Evolutionary conservation across 139 green algal species (phyloP), one percentile per base, ranked within the genome.

Genomic region (Volvox reticuliferus): DNA sequence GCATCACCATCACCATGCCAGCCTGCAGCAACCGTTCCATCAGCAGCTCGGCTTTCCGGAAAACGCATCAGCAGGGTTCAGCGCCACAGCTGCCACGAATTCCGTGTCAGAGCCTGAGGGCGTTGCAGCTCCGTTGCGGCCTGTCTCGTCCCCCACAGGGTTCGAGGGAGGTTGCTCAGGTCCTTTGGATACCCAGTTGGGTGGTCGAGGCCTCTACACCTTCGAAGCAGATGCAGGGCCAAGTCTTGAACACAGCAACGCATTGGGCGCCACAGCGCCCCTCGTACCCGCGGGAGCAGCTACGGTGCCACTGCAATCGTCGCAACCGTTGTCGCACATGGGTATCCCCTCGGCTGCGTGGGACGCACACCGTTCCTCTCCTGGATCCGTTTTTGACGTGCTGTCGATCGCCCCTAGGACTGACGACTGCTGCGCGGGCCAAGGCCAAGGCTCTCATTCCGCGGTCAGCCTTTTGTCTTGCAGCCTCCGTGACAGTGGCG

Each of bases 11-110:
- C 76, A 67, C 37, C 79, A 71, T 55, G 20, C 24, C 12, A n/a
- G 50, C 19, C 50, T 75, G 44, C 71, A 91, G 32, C 22, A 17
- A 78, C 67, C 86, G 61, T 79, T 82, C 33, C 50, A 89, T 82
- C 78, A 90, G 20, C 82, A 91, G 83, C 33, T 89, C 6, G 86
- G 86, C 5, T 90, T 90, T 33, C 86, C 86, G 19, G 86, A 90
- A 17, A 90, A 90, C 73, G 14, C 0, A 55, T 30, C 22, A 1
- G 71, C 71, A 21, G 71, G 71, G 14, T 2, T 18, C 71, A 32
- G 26, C 71, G 28, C 75, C 75, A 19, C 75, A 24, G 75, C 14
- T 19, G 75, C 12, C 75, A 28, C 22, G 44, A 9, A 55, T 14
- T 55, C 44, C 44, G 44, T 9, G 44, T 9, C 44, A 55, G 9